These are phyloP conservation scores for Nothopassalora personata DNA, from an alignment of 2,329 filamentous ascomycete species.

Conservation along the genomic window DNA sequence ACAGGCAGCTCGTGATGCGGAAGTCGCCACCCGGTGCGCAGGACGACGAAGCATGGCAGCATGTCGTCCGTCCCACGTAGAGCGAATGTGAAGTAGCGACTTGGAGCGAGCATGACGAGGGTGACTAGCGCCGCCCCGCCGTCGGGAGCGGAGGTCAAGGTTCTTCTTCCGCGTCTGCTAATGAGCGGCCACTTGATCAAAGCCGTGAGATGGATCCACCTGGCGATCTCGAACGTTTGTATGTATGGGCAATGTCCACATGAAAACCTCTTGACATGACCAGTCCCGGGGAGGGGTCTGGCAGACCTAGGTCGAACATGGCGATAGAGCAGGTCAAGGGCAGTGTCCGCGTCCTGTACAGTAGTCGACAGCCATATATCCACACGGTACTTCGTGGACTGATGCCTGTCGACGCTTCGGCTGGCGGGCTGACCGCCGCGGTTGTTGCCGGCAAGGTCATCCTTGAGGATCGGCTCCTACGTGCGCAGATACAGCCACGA, in stretches of 20 bases:
- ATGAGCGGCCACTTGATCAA: not conserved
- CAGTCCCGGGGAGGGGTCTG: not conserved
- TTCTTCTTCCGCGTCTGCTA: not conserved
- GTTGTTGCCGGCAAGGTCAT: constrained; percentile 1
- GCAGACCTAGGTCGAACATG: not conserved
- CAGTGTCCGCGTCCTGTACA: not conserved
- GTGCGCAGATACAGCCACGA: constrained; percentile 1
- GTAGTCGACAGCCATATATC: not conserved
- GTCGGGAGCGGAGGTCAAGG: not conserved
- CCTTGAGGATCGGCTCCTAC: not conserved
- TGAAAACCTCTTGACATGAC: not conserved
- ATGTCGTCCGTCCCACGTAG: constrained; percentile 10
- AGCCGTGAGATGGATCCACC: no score
- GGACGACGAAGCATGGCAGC: constrained; percentile 27
- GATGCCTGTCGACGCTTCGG: not conserved
- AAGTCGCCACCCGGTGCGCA: constrained; percentile 2
- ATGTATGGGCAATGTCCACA: not conserved
- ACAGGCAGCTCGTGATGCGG: not conserved
- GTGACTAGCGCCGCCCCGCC: not conserved
- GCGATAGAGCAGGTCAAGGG: not conserved
- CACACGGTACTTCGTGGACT: not conserved
- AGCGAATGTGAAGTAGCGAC: not conserved
- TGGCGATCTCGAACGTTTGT: not conserved
- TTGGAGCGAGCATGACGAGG: not conserved
- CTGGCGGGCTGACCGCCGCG: not conserved